phyloP scores from a whole-genome alignment of 441 rosid species.

The Pelargonium citronellum region DNA sequence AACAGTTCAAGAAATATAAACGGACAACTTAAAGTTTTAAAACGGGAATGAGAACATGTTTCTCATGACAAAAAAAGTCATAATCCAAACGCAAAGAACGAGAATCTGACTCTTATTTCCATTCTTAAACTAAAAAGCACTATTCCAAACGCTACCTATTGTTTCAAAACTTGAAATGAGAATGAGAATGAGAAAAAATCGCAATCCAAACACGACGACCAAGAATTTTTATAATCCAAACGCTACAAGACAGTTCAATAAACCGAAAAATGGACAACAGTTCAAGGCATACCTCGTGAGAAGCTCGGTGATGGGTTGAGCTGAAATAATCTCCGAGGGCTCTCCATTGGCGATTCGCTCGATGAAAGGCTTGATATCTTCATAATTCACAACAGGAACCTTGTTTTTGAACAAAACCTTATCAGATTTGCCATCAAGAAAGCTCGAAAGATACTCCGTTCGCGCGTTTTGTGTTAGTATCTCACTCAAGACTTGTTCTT shows the following conservation, averaged over 20 bases:
- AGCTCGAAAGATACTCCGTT: constrained; percentile 54
- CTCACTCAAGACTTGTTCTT: constrained; percentile 43
- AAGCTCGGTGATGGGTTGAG: constrained; percentile 71
- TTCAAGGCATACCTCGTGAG: constrained; percentile 54
- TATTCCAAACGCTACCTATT: no score
- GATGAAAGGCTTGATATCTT: constrained; percentile 58
- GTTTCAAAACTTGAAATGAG: no score
- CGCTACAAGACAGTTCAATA: neutral
- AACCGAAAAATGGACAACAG: neutral
- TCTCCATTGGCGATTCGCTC: constrained; percentile 71
- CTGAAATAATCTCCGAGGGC: constrained; percentile 52
- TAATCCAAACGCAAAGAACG: neutral
- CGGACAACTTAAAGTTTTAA: no score
- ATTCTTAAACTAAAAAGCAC: no score
- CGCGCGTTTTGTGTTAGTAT: constrained; percentile 45
- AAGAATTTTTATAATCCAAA: neutral
- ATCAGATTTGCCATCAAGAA: constrained; percentile 37
- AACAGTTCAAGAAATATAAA: no score
- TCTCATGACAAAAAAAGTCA: neutral
- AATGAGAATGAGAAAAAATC: neutral
- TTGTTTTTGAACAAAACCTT: constrained; percentile 48
- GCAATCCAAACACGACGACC: neutral
- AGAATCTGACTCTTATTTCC: neutral
- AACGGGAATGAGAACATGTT: no score
- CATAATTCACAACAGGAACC: constrained; percentile 71